These are phyloP conservation scores for Cutaneotrichosporon spelunceum DNA, from an alignment of 1,284 basidiomycete genomes.

Conservation along the genomic window DNA sequence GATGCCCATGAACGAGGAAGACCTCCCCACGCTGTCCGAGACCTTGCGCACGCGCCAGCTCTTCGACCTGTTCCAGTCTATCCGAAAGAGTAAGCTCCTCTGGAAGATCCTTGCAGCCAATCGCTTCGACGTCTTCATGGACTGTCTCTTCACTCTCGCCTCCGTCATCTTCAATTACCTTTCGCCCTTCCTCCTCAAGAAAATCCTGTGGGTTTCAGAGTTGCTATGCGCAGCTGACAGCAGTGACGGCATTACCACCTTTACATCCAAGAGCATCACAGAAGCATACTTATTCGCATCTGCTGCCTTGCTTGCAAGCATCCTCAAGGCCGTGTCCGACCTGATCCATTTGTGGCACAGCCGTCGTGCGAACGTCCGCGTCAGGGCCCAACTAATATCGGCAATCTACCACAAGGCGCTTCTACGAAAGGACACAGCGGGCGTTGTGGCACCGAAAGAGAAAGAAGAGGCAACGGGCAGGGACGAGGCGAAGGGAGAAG, in stretches of 20 bases:
- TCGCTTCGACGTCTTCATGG: conserved; percentile 67
- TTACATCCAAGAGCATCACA: neutral
- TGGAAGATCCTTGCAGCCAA: conserved; percentile 65
- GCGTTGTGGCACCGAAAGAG: conserved; percentile 61
- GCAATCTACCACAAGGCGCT: conserved; percentile 87
- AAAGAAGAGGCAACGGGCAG: conserved; percentile 44
- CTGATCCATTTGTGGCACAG: conserved; percentile 74
- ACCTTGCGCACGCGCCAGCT: conserved; percentile 65
- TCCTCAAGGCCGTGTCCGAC: conserved; percentile 62
- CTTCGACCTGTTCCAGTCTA: conserved; percentile 58
- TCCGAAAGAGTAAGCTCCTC: conserved; percentile 57
- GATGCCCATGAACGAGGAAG: conserved; percentile 63
- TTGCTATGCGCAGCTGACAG: neutral
- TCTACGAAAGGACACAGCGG: conserved; percentile 77
- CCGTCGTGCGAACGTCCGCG: conserved; percentile 65
- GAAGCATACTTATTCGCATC: conserved; percentile 68
- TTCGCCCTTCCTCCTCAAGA: conserved; percentile 51
- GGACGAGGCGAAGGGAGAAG: conserved; percentile 43
- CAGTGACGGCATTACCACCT: neutral
- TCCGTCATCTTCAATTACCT: conserved; percentile 67
- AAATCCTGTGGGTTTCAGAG: conserved; percentile 41
- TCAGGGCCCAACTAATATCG: conserved; percentile 67
- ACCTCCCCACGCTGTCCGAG: conserved; percentile 68
- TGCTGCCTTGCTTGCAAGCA: conserved; percentile 62
- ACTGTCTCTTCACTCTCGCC: conserved; percentile 62